Conservation (phyloP, 495 filamentous ascomycete species). For the Lophiotrema nucula region DNA sequence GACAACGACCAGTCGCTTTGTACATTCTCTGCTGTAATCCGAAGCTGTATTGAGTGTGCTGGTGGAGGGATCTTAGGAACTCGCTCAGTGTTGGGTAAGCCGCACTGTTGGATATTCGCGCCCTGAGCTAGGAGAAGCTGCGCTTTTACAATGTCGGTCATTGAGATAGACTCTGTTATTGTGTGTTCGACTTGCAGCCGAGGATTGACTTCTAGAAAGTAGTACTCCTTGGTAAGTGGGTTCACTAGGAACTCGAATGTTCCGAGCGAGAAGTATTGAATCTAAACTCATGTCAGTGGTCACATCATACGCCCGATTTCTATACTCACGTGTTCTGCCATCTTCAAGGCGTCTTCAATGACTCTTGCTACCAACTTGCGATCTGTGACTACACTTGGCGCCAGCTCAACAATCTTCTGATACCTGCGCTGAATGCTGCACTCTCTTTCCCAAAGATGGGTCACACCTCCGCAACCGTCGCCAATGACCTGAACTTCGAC, state of each 20-base stretch:
- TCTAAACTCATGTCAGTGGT: conserved; percentile 15
- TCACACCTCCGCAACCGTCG: conserved; percentile 40
- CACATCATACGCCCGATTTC: not conserved
- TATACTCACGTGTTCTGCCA: conserved; percentile 38
- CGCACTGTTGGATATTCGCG: conserved; percentile 43
- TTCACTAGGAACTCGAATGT: conserved; percentile 46
- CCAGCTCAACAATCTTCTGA: conserved; percentile 46
- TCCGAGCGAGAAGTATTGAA: conserved; percentile 41
- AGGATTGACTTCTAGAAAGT: conserved; percentile 45
- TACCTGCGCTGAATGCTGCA: conserved; percentile 45
- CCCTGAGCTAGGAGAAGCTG: conserved; percentile 59
- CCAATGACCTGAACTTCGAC: conserved; percentile 45
- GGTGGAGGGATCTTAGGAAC: conserved; percentile 39
- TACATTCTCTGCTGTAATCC: conserved; percentile 58
- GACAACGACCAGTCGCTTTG: conserved; percentile 54
- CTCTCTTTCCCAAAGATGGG: conserved; percentile 44
- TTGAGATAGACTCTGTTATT: conserved; percentile 48
- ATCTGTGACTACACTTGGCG: conserved; percentile 47
- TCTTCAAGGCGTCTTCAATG: conserved; percentile 40
- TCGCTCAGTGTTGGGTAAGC: conserved; percentile 38
- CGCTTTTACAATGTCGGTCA: conserved; percentile 44
- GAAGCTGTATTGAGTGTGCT: conserved; percentile 54
- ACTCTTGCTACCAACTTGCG: conserved; percentile 42
- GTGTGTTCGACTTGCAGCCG: conserved; percentile 53
- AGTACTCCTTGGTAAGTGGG: conserved; percentile 37